Conservation (phyloP, 202 grass and related monocot species). For the Panicum virgatum region DNA sequence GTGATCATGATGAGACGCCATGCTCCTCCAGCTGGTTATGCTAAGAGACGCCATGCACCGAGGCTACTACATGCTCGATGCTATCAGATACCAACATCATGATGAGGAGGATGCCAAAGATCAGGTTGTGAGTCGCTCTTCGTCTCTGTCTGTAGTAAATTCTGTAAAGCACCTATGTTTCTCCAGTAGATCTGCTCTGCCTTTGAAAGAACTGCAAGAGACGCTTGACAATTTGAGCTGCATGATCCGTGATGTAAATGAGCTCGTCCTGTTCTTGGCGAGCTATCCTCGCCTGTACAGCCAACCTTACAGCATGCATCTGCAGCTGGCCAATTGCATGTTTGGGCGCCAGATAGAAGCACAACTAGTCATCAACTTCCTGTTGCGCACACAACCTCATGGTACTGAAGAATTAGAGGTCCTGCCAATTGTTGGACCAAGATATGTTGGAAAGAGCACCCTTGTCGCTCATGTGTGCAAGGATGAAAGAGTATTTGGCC, state of each 20-base stretch:
- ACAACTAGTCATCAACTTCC: neutral
- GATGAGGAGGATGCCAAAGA: neutral
- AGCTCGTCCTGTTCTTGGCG: neutral
- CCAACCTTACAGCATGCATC: neutral
- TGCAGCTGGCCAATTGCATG: neutral
- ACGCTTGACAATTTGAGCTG: neutral
- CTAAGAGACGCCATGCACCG: too few species aligned
- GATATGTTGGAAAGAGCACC: neutral
- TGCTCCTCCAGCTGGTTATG: too few species aligned
- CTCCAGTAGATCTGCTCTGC: neutral
- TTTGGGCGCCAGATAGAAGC: neutral
- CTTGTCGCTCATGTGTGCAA: neutral
- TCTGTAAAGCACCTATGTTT: neutral
- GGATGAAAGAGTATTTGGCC: too few species aligned
- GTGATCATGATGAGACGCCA: too few species aligned
- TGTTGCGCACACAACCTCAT: neutral
- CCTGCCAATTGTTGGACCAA: neutral
- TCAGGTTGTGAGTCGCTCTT: neutral
- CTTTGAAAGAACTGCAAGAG: neutral
- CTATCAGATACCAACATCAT: too few species aligned
- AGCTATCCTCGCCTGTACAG: neutral
- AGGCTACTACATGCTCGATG: too few species aligned
- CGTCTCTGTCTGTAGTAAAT: neutral
- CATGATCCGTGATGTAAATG: neutral
- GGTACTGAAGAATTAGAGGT: neutral